Conservation (phyloP, 1,139 yeast genomes). For the Candida gigantensis region DNA sequence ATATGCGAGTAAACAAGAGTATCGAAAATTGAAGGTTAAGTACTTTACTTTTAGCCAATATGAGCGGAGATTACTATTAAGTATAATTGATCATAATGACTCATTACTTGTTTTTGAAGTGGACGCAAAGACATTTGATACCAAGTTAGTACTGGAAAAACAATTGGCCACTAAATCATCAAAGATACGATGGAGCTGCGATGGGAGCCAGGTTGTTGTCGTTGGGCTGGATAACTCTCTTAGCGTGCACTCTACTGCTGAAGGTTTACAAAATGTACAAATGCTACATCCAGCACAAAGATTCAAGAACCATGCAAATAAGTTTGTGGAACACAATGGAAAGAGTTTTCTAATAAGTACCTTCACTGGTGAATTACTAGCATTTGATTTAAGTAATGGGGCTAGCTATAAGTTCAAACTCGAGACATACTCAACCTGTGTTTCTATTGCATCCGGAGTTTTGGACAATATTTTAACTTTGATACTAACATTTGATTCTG, state of each 20-base stretch:
- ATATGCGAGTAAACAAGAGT: constrained; percentile 21
- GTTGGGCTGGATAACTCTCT: constrained; percentile 13
- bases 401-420: constrained; percentile 6
- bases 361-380: constrained; percentile 12
- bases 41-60: constrained; percentile 29
- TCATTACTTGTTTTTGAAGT: constrained; percentile 24
- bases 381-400: constrained; percentile 8
- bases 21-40: constrained; percentile 26
- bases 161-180: constrained; percentile 4
- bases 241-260: background rate
- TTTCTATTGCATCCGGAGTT: constrained; percentile 13
- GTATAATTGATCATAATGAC: constrained; percentile 15
- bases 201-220: constrained; percentile 5
- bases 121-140: constrained; percentile 14
- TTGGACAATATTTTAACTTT: constrained; percentile 8
- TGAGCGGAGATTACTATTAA: constrained; percentile 9
- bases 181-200: constrained; percentile 17
- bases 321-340: constrained; percentile 4
- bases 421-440: constrained; percentile 9
- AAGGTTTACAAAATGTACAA: constrained; percentile 4
- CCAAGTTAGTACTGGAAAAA: constrained; percentile 4
- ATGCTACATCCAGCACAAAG: constrained; percentile 6
- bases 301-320: constrained; percentile 9
- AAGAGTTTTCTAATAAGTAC: constrained; percentile 7
- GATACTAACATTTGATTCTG: constrained; percentile 29